Percentiles rank a stretch among this genome's conserved stretches.
Conservation (phyloP, 2,329 filamentous ascomycete species). For the Calcarisporium arbuscula region DNA sequence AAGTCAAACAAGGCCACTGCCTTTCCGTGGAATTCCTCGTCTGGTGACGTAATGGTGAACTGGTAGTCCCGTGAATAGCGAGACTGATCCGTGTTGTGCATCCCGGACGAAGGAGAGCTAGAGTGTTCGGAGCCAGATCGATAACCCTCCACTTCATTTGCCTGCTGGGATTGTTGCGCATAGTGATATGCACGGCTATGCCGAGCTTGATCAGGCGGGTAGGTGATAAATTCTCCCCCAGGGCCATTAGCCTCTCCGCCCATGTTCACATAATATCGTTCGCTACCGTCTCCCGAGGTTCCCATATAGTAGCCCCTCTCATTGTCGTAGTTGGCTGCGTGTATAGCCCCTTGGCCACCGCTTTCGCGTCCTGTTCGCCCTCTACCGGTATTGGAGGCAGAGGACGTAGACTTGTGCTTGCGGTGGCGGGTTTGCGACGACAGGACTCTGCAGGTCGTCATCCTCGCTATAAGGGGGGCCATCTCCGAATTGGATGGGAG, state of each 20-base stretch:
- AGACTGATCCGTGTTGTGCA: slow-evolving; percentile 59
- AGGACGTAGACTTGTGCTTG: slow-evolving; percentile 70
- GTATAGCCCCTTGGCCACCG: slow-evolving; percentile 32
- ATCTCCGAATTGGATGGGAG: slow-evolving; percentile 77
- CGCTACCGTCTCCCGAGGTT: slow-evolving; percentile 62
- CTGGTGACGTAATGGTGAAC: slow-evolving; percentile 89
- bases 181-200: slow-evolving; percentile 43
- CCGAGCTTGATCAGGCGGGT: slow-evolving; percentile 58
- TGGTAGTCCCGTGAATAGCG: slow-evolving; percentile 88
- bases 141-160: slow-evolving; percentile 45
- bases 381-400: slow-evolving; percentile 36
- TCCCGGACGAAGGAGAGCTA: slow-evolving; percentile 51
- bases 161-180: slow-evolving; percentile 40
- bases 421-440: slow-evolving; percentile 79
- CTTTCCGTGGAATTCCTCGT: slow-evolving; percentile 97
- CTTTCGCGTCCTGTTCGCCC: slow-evolving; percentile 41
- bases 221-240: slow-evolving; percentile 75
- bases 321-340: slow-evolving; percentile 45
- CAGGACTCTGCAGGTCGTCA: slow-evolving; percentile 87
- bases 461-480: slow-evolving; percentile 94
- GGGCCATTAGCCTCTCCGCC: slow-evolving; percentile 66
- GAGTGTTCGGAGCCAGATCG: slow-evolving; percentile 51
- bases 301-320: slow-evolving; percentile 63
- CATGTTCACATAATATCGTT: slow-evolving; percentile 69
- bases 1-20: slow-evolving; percentile 95